Evolutionary conservation across 495 filamentous ascomycete genomes (phyloP).

Genomic region (Penicillium longicatenatum): DNA sequence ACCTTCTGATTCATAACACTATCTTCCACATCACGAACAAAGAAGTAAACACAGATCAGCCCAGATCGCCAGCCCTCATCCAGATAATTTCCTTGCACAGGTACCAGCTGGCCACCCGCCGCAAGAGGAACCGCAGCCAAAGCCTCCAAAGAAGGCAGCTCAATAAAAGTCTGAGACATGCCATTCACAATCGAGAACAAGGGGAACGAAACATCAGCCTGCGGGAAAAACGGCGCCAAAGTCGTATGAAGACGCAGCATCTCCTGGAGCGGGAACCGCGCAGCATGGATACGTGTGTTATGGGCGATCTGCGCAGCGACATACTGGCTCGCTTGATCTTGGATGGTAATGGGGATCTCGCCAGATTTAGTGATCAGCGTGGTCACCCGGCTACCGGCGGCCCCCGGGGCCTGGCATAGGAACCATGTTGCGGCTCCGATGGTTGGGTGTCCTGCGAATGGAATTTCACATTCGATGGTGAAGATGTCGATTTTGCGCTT

Average conservation of each 20-base stretch:
- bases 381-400: constrained; percentile 29
- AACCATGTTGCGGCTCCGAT: constrained; percentile 67
- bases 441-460: constrained; percentile 79
- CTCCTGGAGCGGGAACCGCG: constrained; percentile 29
- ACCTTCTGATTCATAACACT: constrained; percentile 29
- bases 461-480: constrained; percentile 60
- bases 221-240: constrained; percentile 25
- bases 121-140: constrained; percentile 32
- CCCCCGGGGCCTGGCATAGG: constrained; percentile 36
- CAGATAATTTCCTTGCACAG: constrained; percentile 29
- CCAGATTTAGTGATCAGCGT: constrained; percentile 65
- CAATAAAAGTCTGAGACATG: constrained; percentile 67
- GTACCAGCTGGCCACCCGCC: constrained; percentile 25
- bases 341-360: constrained; percentile 49
- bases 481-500: constrained; percentile 70
- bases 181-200: constrained; percentile 51
- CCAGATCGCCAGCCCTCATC: constrained; percentile 62
- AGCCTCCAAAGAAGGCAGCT: constrained; percentile 47
- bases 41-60: constrained; percentile 60
- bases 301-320: constrained; percentile 64
- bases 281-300: constrained; percentile 62
- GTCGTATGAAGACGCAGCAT: constrained; percentile 36
- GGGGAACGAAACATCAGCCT: constrained; percentile 22
- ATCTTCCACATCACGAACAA: constrained; percentile 45
- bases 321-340: constrained; percentile 12